Percentiles rank a stretch among this genome's conserved stretches.
Conservation (phyloP, 495 filamentous ascomycete species). For the Hypomontagnella submonticulosa region DNA sequence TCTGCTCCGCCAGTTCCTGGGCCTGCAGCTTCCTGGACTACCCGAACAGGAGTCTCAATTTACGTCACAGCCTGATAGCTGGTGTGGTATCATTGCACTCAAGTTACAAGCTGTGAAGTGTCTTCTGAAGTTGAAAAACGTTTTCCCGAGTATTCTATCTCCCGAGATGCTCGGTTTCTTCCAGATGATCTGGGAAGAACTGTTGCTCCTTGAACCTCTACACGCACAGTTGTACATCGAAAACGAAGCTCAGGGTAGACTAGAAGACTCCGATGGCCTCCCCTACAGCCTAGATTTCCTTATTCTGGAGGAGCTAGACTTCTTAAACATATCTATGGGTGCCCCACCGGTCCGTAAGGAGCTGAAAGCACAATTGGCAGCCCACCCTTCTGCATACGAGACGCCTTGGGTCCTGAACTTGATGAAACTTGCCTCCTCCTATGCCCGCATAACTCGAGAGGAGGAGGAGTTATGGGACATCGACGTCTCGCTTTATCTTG, state of each 20-base stretch:
- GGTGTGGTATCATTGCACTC: slow-evolving; percentile 82
- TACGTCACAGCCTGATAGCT: slow-evolving; percentile 60
- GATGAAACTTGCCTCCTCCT: slow-evolving; percentile 81
- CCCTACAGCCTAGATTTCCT: slow-evolving; percentile 96
- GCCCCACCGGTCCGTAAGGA: slow-evolving; percentile 87
- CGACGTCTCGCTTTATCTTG: slow-evolving; percentile 93
- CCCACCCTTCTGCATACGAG: slow-evolving; percentile 64
- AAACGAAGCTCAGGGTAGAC: slow-evolving; percentile 82
- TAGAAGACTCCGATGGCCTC: slow-evolving; percentile 91
- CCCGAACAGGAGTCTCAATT: slow-evolving; percentile 61
- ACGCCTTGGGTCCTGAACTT: slow-evolving; percentile 83
- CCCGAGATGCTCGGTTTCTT: slow-evolving; percentile 84
- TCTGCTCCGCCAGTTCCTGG: slow-evolving; percentile 80
- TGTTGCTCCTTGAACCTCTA: slow-evolving; percentile 72
- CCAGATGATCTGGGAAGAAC: slow-evolving; percentile 84
- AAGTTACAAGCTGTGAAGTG: slow-evolving; percentile 94
- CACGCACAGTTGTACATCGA: slow-evolving; percentile 87
- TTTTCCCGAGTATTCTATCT: slow-evolving; percentile 84
- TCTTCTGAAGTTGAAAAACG: slow-evolving; percentile 84
- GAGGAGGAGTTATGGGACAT: slow-evolving; percentile 96
- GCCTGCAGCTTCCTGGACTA: slow-evolving; percentile 75
- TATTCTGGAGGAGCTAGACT: slow-evolving; percentile 91
- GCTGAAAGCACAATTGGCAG: slow-evolving; percentile 74
- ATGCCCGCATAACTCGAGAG: slow-evolving; percentile 91
- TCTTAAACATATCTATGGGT: slow-evolving; percentile 86